These are phyloP conservation scores for Aspergillus pseudonomiae DNA, from an alignment of 2,329 filamentous ascomycete species.

Conservation along the genomic window DNA sequence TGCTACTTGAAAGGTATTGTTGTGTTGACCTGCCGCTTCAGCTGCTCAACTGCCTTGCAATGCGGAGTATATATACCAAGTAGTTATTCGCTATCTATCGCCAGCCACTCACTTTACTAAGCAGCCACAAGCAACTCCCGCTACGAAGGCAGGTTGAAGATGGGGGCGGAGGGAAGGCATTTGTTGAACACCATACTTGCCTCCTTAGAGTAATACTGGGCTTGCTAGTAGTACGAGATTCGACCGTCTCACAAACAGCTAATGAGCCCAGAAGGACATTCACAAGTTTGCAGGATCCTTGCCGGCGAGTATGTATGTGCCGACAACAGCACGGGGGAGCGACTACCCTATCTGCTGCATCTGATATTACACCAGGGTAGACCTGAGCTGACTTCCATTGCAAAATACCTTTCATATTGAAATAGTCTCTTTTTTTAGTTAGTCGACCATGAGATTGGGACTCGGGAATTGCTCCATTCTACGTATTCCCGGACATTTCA, in stretches of 20 bases:
- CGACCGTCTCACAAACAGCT: not conserved
- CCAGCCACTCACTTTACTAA: too few species aligned
- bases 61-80: too few species aligned
- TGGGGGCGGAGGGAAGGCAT: too few species aligned
- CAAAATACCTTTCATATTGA: not conserved
- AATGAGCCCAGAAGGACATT: not conserved
- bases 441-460: not conserved
- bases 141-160: too few species aligned
- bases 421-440: not conserved
- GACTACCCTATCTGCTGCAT: not conserved
- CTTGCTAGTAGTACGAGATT: not conserved
- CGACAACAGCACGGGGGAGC: not conserved
- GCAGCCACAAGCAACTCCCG: too few species aligned
- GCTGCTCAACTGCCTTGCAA: not conserved
- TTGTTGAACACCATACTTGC: too few species aligned
- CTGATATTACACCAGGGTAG: not conserved
- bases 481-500: not conserved
- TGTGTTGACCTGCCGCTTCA: not conserved
- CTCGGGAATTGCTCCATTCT: not conserved
- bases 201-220: not conserved
- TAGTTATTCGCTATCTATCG: too few species aligned
- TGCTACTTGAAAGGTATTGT: not conserved
- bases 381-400: not conserved
- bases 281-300: not conserved
- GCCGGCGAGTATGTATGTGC: not conserved